Evolutionary conservation across 2,329 filamentous ascomycete genomes (phyloP).

Genomic region (Pseudocercospora pini-densiflorae): DNA sequence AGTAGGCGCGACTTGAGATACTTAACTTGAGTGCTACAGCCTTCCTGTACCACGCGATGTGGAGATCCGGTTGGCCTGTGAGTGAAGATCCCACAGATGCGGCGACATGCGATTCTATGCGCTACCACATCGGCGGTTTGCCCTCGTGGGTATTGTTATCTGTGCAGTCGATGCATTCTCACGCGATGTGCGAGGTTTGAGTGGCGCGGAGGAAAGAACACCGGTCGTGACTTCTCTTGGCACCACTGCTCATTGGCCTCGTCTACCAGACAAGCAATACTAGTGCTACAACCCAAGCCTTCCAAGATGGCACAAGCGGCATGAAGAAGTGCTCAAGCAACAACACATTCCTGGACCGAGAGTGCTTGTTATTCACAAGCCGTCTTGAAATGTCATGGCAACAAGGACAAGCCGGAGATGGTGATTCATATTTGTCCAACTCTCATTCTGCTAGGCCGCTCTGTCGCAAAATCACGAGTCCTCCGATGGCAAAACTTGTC

Average conservation of each 20-base stretch:
- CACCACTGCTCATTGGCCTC: not conserved
- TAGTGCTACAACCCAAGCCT: not conserved
- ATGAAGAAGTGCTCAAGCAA: slow-evolving; percentile 6
- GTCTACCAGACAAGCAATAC: not conserved
- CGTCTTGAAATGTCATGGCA: not conserved
- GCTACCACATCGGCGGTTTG: not conserved
- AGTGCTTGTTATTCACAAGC: slow-evolving; percentile 4
- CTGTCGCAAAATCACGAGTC: not conserved
- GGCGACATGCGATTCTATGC: not conserved
- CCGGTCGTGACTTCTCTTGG: not conserved
- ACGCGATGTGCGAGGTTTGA: not conserved
- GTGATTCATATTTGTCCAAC: not conserved
- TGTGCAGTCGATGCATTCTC: not conserved
- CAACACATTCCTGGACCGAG: not conserved
- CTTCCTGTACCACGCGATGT: slow-evolving; percentile 1
- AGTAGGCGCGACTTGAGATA: not conserved
- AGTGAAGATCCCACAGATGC: not conserved
- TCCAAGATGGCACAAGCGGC: slow-evolving; percentile 1
- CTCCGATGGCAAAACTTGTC: not conserved
- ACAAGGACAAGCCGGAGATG: not conserved
- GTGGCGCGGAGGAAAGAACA: not conserved
- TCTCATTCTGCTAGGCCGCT: not conserved
- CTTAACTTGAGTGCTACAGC: slow-evolving; percentile 1
- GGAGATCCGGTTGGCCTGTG: not conserved
- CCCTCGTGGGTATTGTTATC: not conserved